Base-by-base conservation (phyloP, 2,329 filamentous ascomycete species). In the Chaetomium sp. region DNA sequence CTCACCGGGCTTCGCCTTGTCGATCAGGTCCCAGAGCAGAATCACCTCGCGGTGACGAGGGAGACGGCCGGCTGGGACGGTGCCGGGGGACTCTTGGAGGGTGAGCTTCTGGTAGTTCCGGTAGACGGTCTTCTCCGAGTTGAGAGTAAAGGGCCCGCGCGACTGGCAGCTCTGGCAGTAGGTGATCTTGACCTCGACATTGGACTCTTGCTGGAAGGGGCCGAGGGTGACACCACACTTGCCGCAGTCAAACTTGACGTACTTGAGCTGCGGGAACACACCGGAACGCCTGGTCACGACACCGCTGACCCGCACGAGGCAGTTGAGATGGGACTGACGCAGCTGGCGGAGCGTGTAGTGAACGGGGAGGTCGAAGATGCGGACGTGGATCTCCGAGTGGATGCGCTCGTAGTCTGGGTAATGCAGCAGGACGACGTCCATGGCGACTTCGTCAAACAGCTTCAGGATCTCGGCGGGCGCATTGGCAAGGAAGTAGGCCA, bases 101-200 rank as follows among this genome's bases (percentile, higher is more conserved):
- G 94, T 99, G 65, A 99, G 78, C 69, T 96, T 99, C 71, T 99
- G 94, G 73, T 96, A 99, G 72, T 99, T 99, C 60, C 94, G 88
- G 74, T 99, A 99, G 12, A 99, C 88, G 0, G 94, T 99, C 78
- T 96, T 95, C 70, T 97, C 94, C 4, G 91, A 94, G 74, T 97
- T 97, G 62, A 99, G 77, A 0, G 87, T 95, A 68, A 99, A 99
- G 0, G 94, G 95, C 0, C 94, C 94, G 42, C 90, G 86, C 41
- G 90, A 95, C 73, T 97, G 92, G 73, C 94, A 99, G 69, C 89
- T 94, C 69, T 96, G 92, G 70, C 94, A 99, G 76, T 89, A 99
- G 0, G 88, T 89, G 64, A 99, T 89, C 74, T 92, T 96, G 68
- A 99, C 91, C 71, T 99, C 94, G 44, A 91, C 86, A 59, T 94